Percentiles rank a stretch among this genome's conserved stretches.
These are phyloP conservation scores for Gaertneriomyces sp. DNA, from an alignment of 192 early-diverging fungal species.

Conservation along the genomic window DNA sequence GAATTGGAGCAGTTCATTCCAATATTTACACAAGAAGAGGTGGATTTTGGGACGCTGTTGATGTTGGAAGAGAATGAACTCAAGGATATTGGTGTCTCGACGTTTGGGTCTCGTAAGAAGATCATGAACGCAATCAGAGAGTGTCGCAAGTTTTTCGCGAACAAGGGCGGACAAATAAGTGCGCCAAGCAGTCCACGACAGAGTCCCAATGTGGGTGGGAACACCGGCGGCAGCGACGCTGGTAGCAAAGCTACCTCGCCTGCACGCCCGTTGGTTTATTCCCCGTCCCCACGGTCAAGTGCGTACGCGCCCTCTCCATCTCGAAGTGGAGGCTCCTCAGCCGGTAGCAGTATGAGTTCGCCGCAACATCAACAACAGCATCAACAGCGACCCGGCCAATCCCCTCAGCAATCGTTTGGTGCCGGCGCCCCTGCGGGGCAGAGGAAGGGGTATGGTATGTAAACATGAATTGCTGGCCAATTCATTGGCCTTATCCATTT, in stretches of 20 bases:
- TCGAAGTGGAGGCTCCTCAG: neutral
- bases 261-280: neutral
- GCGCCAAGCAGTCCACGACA: neutral
- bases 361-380: slow-evolving; percentile 13
- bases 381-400: neutral
- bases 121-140: slow-evolving; percentile 43
- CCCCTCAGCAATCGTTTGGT: slow-evolving; percentile 1
- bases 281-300: neutral
- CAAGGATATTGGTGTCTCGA: slow-evolving; percentile 46
- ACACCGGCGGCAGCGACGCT: slow-evolving; percentile 1
- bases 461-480: too few species aligned
- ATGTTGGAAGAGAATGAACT: slow-evolving; percentile 45
- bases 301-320: neutral
- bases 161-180: slow-evolving; percentile 9
- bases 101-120: slow-evolving; percentile 51
- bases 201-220: neutral
- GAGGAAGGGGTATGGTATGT: too few species aligned
- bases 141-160: slow-evolving; percentile 4
- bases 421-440: too few species aligned
- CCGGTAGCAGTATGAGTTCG: neutral
- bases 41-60: slow-evolving; percentile 48
- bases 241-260: neutral
- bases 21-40: slow-evolving; percentile 48
- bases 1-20: slow-evolving; percentile 38
- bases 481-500: too few species aligned